Base-by-base conservation (phyloP, 2,329 filamentous ascomycete genomes). In the Alternaria gansuensis region DNA sequence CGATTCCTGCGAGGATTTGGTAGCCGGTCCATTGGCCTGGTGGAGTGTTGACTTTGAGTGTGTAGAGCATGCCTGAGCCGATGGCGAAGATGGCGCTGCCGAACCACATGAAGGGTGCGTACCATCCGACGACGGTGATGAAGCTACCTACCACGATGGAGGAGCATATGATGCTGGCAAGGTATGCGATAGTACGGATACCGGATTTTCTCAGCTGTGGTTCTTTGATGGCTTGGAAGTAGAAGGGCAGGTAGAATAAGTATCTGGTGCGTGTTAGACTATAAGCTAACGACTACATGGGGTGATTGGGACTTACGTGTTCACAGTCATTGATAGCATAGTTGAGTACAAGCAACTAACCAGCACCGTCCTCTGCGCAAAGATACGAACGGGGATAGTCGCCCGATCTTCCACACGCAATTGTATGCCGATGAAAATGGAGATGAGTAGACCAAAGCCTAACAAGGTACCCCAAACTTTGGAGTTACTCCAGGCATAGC, bases 391-490 rank as follows among this genome's bases (percentile, higher is more conserved):
- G 0, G 72, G 72, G 3, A 78, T 70, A 0, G 74, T 77, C 4
- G 74, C 73, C 5, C 66, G 59, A 17, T 76, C 74, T 13, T 67
- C 60, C 41, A 72, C 68, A 17, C 67, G 60, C 31, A 75, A 55
- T 45, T 78, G 72, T 9, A 77, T 65, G 10, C 21, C 60, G 43
- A 77, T 70, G 60, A 87, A 86, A 4, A 77, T 63, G 23, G 81
- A 68, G 36, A 82, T 76, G 0, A 82, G 66, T 0, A 85, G 70
- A 0, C 78, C 83, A 23, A 82, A 82, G 0, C 83, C 67, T 4
- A 83, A 74, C 69, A 84, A 82, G 2, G 82, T 75, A 0, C 77
- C 78, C 60, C 87, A 86, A n/a, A 80, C 78, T 0, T 78, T 75
- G 0, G 77, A 80, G 8, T 78, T 78, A 48, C 75, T 67, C 85